phyloP scores from a whole-genome alignment of 495 filamentous ascomycete genomes.

The Immersiella caudata region DNA sequence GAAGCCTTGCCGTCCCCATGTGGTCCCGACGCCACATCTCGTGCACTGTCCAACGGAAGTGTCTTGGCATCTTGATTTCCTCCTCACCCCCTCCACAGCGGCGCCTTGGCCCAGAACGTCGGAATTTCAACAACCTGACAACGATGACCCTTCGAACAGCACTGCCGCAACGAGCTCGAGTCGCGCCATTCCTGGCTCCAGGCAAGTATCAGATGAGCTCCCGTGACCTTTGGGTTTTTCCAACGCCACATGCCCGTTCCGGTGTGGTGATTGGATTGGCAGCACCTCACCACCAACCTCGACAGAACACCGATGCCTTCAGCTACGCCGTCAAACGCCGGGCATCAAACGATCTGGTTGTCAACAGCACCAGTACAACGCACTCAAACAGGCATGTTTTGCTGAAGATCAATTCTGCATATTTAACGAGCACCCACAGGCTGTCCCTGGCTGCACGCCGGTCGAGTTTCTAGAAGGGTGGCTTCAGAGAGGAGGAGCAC shows the following conservation, averaged over 20 bases:
- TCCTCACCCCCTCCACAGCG: background rate
- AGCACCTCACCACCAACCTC: background rate
- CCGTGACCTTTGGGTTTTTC: background rate
- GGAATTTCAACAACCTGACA: background rate
- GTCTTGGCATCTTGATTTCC: background rate
- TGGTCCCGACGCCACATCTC: slow-evolving; percentile 3
- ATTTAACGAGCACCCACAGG: too few relatives aligned
- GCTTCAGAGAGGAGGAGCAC: too few relatives aligned
- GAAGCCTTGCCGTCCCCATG: background rate
- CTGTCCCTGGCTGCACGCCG: too few relatives aligned
- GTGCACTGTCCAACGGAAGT: background rate
- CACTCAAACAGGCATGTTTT: background rate
- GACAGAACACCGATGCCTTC: too few relatives aligned
- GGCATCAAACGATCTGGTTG: too few relatives aligned
- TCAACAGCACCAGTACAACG: background rate
- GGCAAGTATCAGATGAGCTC: background rate
- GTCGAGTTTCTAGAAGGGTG: too few relatives aligned
- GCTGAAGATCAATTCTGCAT: too few relatives aligned
- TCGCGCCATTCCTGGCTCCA: background rate
- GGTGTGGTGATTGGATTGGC: background rate
- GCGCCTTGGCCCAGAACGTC: slow-evolving; percentile 6
- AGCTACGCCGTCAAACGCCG: too few relatives aligned
- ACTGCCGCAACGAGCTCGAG: background rate
- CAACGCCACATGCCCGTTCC: background rate
- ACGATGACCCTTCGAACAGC: background rate